Evolutionary conservation across 352 stramenopile genomes (phyloP).

Genomic region (Plasmopara viticola): DNA sequence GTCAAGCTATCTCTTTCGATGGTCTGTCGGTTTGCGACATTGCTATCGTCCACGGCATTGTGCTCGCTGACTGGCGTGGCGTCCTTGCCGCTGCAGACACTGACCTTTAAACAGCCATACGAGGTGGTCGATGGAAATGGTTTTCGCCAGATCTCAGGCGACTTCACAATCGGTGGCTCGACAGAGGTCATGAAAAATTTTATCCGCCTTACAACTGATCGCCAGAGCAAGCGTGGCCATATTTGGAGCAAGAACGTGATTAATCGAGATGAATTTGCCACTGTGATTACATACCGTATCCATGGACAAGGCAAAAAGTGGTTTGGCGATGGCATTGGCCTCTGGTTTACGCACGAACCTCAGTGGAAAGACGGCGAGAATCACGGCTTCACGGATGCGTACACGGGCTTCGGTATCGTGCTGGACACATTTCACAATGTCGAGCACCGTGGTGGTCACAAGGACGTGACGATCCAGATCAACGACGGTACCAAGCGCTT

Average conservation of each 20-base stretch:
- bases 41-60: slow-evolving; percentile 23
- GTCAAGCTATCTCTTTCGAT: slow-evolving; percentile 4
- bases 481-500: slow-evolving; percentile 72
- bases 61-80: slow-evolving; percentile 16
- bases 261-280: slow-evolving; percentile 42
- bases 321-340: slow-evolving; percentile 70
- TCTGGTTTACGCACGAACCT: slow-evolving; percentile 67
- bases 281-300: slow-evolving; percentile 71
- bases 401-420: slow-evolving; percentile 61
- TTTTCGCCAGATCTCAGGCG: slow-evolving; percentile 51
- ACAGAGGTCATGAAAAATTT: slow-evolving; percentile 81
- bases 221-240: slow-evolving; percentile 73
- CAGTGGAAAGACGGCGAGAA: slow-evolving; percentile 55
- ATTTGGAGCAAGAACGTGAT: slow-evolving; percentile 56
- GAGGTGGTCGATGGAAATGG: slow-evolving; percentile 46
- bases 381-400: slow-evolving; percentile 71
- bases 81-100: slow-evolving; percentile 17
- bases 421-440: slow-evolving; percentile 79
- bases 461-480: slow-evolving; percentile 73
- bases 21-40: slow-evolving; percentile 18
- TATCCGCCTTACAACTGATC: slow-evolving; percentile 70
- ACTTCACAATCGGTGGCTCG: slow-evolving; percentile 44
- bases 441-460: slow-evolving; percentile 70
- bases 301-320: slow-evolving; percentile 68
- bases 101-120: slow-evolving; percentile 66